These are phyloP conservation scores for Solanum infundibuliforme DNA, from an alignment of 257 asterid species.

Conservation along the genomic window DNA sequence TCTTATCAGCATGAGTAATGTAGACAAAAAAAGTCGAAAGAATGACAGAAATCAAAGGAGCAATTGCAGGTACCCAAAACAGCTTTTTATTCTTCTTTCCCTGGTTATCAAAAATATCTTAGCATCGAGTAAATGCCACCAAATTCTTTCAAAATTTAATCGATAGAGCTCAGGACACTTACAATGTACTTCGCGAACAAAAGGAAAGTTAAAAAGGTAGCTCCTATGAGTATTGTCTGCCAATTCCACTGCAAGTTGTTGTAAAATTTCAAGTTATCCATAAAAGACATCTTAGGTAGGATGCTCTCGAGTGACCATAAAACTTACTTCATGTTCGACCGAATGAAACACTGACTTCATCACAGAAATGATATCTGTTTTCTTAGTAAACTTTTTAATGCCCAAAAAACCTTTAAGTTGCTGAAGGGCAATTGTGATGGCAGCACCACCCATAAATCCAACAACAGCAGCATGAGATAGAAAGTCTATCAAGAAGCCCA, in stretches of 20 bases:
- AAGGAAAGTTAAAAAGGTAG: conserved; percentile 55
- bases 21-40: conserved; percentile 66
- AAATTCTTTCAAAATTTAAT: not conserved
- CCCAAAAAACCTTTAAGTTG: conserved; percentile 84
- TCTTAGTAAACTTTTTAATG: conserved; percentile 57
- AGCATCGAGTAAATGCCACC: not conserved
- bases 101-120: conserved; percentile 8
- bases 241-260: conserved; percentile 58
- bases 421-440: conserved; percentile 86
- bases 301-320: not conserved
- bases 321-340: conserved; percentile 39
- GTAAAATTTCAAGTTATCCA: not conserved
- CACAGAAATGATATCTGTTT: conserved; percentile 64
- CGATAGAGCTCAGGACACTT: not conserved
- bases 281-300: not conserved
- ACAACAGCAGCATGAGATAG: conserved; percentile 92
- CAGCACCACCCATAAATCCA: conserved; percentile 96
- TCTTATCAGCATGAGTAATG: conserved; percentile 55
- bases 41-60: conserved; percentile 65
- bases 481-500: conserved; percentile 89
- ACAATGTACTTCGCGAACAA: conserved; percentile 52
- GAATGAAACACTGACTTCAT: conserved; percentile 43
- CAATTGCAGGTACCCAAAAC: conserved; percentile 81
- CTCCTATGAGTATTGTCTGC: conserved; percentile 61
- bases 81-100: conserved; percentile 65